These are phyloP conservation scores for Ophiobolus disseminans DNA, from an alignment of 2,329 filamentous ascomycete genomes.

Conservation along the genomic window DNA sequence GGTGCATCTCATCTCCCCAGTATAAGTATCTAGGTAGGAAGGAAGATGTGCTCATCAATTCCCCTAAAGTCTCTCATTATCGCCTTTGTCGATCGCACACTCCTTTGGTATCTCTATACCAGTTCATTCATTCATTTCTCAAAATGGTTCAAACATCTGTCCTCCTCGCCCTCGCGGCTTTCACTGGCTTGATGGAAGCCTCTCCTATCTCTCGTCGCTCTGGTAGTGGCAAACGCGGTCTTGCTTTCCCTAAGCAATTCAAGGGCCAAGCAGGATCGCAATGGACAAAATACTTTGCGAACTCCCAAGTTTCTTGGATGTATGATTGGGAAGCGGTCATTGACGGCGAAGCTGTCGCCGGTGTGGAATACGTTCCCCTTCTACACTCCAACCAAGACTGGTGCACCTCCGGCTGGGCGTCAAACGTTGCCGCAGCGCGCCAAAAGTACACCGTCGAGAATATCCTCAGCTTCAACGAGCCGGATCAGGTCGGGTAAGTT, in stretches of 20 bases:
- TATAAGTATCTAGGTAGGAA: conserved; percentile 17
- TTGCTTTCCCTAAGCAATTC: conserved; percentile 39
- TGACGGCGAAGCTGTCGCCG: conserved; percentile 48
- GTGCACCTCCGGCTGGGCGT: conserved; percentile 35
- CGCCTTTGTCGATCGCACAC: conserved; percentile 16
- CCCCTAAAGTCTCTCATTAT: conserved; percentile 16
- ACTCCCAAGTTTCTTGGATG: conserved; percentile 61
- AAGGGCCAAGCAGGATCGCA: conserved; percentile 28
- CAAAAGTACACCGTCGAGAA: conserved; percentile 39
- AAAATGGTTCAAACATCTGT: conserved; percentile 30
- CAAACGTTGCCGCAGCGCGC: conserved; percentile 36
- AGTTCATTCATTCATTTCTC: conserved; percentile 13
- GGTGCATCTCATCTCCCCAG: conserved; percentile 16
- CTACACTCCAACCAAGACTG: conserved; percentile 41
- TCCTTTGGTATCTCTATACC: conserved; percentile 18
- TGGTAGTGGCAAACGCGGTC: conserved; percentile 37
- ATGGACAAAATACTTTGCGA: conserved; percentile 30
- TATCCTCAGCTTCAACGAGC: conserved; percentile 50
- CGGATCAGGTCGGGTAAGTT: conserved; percentile 44
- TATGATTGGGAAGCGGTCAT: conserved; percentile 71
- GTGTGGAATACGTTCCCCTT: conserved; percentile 68
- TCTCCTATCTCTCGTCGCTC: conserved; percentile 32
- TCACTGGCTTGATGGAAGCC: conserved; percentile 36
- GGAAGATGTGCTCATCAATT: background rate
- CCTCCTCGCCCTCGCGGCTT: conserved; percentile 39